Conservation (phyloP, 352 stramenopile species). For the Pythium phragmitis region DNA sequence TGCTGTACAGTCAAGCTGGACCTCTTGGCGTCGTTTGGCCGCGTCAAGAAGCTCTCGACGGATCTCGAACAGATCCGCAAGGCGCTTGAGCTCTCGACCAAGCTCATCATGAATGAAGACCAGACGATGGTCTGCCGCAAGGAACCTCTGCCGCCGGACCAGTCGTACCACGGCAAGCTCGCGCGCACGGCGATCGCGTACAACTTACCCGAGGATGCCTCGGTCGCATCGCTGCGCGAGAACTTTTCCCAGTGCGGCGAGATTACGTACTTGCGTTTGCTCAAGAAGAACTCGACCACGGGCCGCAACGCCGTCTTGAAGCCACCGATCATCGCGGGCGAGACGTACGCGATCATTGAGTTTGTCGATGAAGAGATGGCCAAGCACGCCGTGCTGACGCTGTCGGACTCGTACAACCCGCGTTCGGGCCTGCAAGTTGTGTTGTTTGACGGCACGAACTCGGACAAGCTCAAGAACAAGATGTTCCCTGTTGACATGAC, state of each 20-base stretch:
- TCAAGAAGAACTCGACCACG: conserved; percentile 89
- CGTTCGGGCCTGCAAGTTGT: conserved; percentile 86
- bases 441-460: conserved; percentile 88
- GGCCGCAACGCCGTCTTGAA: conserved; percentile 87
- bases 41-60: conserved; percentile 86
- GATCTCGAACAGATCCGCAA: conserved; percentile 84
- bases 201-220: conserved; percentile 84
- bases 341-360: conserved; percentile 90
- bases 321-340: conserved; percentile 79
- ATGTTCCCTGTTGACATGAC: conserved; percentile 84
- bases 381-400: conserved; percentile 84
- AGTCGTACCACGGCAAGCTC: conserved; percentile 86
- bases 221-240: conserved; percentile 80
- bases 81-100: conserved; percentile 80
- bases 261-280: conserved; percentile 81
- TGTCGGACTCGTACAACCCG: conserved; percentile 89
- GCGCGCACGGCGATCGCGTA: conserved; percentile 85
- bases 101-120: conserved; percentile 81
- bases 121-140: conserved; percentile 86
- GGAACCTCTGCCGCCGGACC: conserved; percentile 70
- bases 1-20: conserved; percentile 72
- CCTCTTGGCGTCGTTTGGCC: conserved; percentile 77
- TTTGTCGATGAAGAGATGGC: conserved; percentile 88
- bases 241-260: conserved; percentile 83
- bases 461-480: conserved; percentile 87